Evolutionary conservation across 495 filamentous ascomycete species (phyloP).

Genomic region (Eremomyces bilateralis): DNA sequence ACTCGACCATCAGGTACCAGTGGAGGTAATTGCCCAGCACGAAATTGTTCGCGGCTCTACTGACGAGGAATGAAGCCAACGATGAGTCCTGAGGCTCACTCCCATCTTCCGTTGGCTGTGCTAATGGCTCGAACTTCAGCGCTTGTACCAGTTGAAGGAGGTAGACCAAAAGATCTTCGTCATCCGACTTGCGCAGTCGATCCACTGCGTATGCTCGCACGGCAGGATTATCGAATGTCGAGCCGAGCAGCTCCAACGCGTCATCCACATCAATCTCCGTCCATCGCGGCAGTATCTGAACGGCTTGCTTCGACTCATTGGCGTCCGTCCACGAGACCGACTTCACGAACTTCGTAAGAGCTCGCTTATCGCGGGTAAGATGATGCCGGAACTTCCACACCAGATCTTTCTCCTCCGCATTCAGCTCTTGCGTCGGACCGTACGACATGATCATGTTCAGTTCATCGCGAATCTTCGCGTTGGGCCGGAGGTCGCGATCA

Average conservation of each 20-base stretch:
- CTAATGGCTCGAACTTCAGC: conserved; percentile 76
- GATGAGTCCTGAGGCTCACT: conserved; percentile 55
- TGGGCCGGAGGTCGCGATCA: conserved; percentile 85
- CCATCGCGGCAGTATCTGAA: conserved; percentile 81
- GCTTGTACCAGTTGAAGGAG: conserved; percentile 91
- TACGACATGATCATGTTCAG: conserved; percentile 79
- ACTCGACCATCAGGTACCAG: conserved; percentile 98
- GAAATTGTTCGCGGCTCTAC: conserved; percentile 62
- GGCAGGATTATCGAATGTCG: conserved; percentile 67
- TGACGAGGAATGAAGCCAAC: conserved; percentile 73
- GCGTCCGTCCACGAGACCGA: conserved; percentile 82
- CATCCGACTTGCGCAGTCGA: conserved; percentile 72
- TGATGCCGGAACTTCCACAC: conserved; percentile 95
- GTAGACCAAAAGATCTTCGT: conserved; percentile 82
- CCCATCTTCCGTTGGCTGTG: conserved; percentile 32
- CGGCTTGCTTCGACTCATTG: conserved; percentile 71
- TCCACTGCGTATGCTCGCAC: conserved; percentile 90
- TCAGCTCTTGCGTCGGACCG: conserved; percentile 72
- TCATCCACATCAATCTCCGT: conserved; percentile 95
- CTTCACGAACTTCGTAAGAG: conserved; percentile 93
- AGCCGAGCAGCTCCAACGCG: conserved; percentile 82
- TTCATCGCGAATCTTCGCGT: conserved; percentile 89
- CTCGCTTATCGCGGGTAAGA: conserved; percentile 68
- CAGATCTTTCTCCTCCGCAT: conserved; percentile 77
- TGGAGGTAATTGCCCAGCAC: conserved; percentile 85